Evolutionary conservation across 306 rosid species (phyloP).

Genomic region (Citrullus mucosospermus): DNA sequence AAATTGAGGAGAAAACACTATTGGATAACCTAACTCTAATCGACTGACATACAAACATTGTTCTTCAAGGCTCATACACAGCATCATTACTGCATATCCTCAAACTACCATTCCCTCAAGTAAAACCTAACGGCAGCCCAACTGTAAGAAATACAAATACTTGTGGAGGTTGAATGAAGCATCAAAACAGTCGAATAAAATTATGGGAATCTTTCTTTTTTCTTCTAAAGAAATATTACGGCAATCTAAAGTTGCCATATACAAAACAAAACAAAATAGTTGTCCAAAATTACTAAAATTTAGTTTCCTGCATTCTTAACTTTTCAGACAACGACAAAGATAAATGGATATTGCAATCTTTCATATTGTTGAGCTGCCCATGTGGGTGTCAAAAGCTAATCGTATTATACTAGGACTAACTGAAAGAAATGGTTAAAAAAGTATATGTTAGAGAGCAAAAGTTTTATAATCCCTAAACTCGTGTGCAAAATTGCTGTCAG

Average conservation of each 20-base stretch:
- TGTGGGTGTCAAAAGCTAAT: not conserved
- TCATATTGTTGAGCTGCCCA: not conserved
- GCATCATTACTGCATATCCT: not conserved
- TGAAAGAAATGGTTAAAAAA: not conserved
- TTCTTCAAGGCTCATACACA: not conserved
- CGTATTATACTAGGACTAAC: not conserved
- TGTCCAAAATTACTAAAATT: not conserved
- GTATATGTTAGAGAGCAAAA: not conserved
- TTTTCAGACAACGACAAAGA: not conserved
- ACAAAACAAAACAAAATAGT: no score
- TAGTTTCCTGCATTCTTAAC: not conserved
- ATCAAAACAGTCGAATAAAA: not conserved
- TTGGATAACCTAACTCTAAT: not conserved
- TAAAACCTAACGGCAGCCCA: not conserved
- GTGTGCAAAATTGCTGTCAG: not conserved
- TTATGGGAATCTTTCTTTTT: not conserved
- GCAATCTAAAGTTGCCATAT: no score
- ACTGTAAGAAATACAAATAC: not conserved
- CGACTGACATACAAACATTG: not conserved
- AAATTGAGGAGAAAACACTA: not conserved
- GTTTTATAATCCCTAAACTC: not conserved
- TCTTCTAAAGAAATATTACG: not conserved
- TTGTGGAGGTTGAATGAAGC: not conserved
- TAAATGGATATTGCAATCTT: not conserved
- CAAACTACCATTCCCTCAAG: not conserved